Base-by-base conservation (phyloP, 352 stramenopile genomes). In the Phytophthora rubi region DNA sequence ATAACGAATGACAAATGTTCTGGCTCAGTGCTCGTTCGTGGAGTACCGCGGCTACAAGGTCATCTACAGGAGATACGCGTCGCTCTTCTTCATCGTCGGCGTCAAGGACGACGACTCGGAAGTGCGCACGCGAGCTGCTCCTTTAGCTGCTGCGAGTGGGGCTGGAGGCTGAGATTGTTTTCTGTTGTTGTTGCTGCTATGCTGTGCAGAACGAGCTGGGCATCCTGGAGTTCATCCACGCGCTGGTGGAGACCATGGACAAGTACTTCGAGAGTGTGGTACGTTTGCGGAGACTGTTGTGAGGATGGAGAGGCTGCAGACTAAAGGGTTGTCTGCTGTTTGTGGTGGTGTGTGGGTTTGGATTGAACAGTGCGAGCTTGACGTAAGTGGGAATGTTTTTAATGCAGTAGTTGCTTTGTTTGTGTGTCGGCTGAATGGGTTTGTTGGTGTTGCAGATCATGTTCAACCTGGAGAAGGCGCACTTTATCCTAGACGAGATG, bases 221-320 rank as follows among this genome's bases (percentile, higher is more conserved):
- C 37, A 96, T 99, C 42, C 80, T 99, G 54, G 98, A 99, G 88
- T 99, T 99, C 74, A 99, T 99, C 78, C 98, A 99, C 81, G 97
- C 93, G 51, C 91, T 99, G 21, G 98, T 99, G 39, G 98, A 99
- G 80, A 99, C 98, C 6, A 98, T 99, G 89, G 98, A 99, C 87
- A 98, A 98, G 82, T 98, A 99, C 82, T 99, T 99, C 82, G 97
- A 99, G 75, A 99, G 95, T 75, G 98, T 99, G 82, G 86, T 94
- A 89, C 70, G 85, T 89, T 13, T 3, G 3, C 15, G 26, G 45
- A 21, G 44, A 13, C 21, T 42, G 45, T 3, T 58, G 18, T 44
- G 37, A 15, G 16, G 37, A n/a, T 49, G 42, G 42, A 49, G 28
- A 30, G 16, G n/a, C 3, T 26, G 49, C 53, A 32, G 28, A 61